Evolutionary conservation across 352 stramenopile genomes (phyloP), one percentile per base, ranked within the genome.

Genomic region (Aphanomyces astaci): DNA sequence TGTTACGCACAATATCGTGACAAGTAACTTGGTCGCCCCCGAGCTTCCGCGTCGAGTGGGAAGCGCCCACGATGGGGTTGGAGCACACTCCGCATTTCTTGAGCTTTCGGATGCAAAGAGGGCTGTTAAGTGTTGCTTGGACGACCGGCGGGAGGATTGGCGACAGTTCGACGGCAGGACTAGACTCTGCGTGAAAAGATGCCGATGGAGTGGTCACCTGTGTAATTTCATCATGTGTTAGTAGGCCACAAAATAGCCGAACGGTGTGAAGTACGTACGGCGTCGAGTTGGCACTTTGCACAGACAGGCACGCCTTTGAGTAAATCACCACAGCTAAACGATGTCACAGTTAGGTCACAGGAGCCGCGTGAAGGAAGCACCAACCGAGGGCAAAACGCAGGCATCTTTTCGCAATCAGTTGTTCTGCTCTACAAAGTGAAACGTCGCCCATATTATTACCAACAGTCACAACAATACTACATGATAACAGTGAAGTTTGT

Each of bases 271-370:
- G 51, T 22, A 24, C 51, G 1, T 59, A 59, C 51, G 25, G 51
- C 51, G 15, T 32, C 9, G 51, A 59, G 51, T 15, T 59, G 51
- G 51, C 51, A 59, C 2, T 59, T 59, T 9, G 5, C 51, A 32
- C 51, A 59, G 22, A 59, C 51, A 19, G 22, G 10, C 17, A 59
- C 51, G 27, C 30, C 27, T 36, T 59, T 59, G 7, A 59, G 30
- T 7, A 59, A 28, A 19, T 59, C 51, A 36, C 51, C 51, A 59
- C 51, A 59, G 7, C 51, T 59, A 59, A 4, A 59, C 36, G 36
- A 43, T 43, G 36, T 15, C 36, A 15, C n/a, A 55, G 48, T 13
- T 28, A 1, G 9, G 39, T 46, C 9, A 46, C 9, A 46, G 9
- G 39, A 46, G 17, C 9, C 9, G 39, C 9, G 17, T 17, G 17